Evolutionary conservation across 2,329 filamentous ascomycete species (phyloP).

Genomic region (Metarhizium sp.): DNA sequence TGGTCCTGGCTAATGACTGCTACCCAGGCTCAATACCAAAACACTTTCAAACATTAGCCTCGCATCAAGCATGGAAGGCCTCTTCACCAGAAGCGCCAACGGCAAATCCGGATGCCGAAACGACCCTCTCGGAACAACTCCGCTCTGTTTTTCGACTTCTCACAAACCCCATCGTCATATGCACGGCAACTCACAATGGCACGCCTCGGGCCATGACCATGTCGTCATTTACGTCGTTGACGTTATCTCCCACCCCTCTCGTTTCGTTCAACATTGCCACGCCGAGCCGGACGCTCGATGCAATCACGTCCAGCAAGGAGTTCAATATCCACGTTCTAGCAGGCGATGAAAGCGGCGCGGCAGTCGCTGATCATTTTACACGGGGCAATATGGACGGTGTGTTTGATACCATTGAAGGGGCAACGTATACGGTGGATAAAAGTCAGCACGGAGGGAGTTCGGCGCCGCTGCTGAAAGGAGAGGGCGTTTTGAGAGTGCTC

Average conservation of each 20-base stretch:
- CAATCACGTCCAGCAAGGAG: slow-evolving; percentile 30
- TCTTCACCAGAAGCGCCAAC: slow-evolving; percentile 23
- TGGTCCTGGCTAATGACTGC: background rate
- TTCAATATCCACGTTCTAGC: slow-evolving; percentile 49
- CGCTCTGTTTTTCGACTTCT: slow-evolving; percentile 45
- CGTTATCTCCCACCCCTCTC: slow-evolving; percentile 39
- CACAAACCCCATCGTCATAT: slow-evolving; percentile 45
- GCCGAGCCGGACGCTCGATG: slow-evolving; percentile 46
- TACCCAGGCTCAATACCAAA: background rate
- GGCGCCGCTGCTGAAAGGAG: slow-evolving; percentile 35
- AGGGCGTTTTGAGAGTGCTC: slow-evolving; percentile 43
- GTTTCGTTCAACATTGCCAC: slow-evolving; percentile 48
- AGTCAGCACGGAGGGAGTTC: slow-evolving; percentile 17
- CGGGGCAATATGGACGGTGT: slow-evolving; percentile 34
- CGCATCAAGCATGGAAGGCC: slow-evolving; percentile 18
- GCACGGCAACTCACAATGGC: slow-evolving; percentile 33
- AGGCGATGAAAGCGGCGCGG: slow-evolving; percentile 35
- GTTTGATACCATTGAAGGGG: slow-evolving; percentile 18
- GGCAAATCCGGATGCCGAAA: slow-evolving; percentile 21
- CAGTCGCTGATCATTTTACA: slow-evolving; percentile 42
- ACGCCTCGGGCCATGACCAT: slow-evolving; percentile 45
- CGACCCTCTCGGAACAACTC: slow-evolving; percentile 35
- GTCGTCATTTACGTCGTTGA: slow-evolving; percentile 49
- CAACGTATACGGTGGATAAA: slow-evolving; percentile 7
- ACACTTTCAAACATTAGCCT: slow-evolving; percentile 9